These are phyloP conservation scores for Clonostachys rhizophaga DNA, from an alignment of 2,329 filamentous ascomycete genomes.

Conservation along the genomic window DNA sequence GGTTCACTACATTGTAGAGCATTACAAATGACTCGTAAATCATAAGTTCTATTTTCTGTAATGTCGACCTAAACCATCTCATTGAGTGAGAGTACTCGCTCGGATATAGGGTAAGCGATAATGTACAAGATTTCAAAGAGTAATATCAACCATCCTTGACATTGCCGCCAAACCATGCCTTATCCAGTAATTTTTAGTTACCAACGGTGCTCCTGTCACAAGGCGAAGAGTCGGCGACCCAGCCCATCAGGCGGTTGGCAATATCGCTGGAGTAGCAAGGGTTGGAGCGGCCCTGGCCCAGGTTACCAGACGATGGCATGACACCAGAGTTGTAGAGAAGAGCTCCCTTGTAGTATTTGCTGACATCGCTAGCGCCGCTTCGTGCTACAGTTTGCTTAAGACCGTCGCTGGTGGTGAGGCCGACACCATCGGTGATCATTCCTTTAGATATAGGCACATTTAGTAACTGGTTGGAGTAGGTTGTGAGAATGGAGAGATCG, in stretches of 20 bases:
- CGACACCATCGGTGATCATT: conserved; percentile 25
- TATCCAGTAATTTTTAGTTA: neutral
- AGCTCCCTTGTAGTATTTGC: conserved; percentile 25
- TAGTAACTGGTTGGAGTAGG: no score
- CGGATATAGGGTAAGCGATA: no score
- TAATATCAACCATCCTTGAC: no score
- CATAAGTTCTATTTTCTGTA: no score
- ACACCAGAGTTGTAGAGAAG: conserved; percentile 34
- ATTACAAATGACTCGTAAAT: no score
- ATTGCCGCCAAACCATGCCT: no score
- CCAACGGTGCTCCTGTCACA: conserved; percentile 7
- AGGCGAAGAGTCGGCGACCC: conserved; percentile 4
- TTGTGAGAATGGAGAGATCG: neutral
- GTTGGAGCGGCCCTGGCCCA: conserved; percentile 13
- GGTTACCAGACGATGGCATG: conserved; percentile 19
- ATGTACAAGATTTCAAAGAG: no score
- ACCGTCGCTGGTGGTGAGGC: conserved; percentile 24
- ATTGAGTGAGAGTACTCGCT: no score
- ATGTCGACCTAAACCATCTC: no score
- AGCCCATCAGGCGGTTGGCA: conserved; percentile 13
- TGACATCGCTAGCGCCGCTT: conserved; percentile 14
- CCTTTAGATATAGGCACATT: neutral
- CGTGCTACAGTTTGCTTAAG: conserved; percentile 21
- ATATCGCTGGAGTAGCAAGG: conserved; percentile 13
- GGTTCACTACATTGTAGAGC: no score